These are phyloP conservation scores for Nicotiana paniculata DNA, from an alignment of 257 asterid species.

Conservation along the genomic window DNA sequence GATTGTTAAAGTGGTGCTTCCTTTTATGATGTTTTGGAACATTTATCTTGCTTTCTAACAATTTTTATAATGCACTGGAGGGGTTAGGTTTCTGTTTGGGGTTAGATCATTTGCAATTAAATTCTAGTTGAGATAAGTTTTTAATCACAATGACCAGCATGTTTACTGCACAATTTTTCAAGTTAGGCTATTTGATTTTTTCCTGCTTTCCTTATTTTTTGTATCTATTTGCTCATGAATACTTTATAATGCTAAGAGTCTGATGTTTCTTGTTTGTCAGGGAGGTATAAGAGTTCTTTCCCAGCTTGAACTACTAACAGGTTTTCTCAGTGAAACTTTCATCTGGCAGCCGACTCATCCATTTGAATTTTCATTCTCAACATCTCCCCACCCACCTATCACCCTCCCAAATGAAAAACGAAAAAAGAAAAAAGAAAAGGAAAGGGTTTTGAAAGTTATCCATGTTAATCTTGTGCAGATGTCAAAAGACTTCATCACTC, in stretches of 20 bases:
- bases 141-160: background rate
- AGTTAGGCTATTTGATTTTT: background rate
- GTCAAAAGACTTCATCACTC: constrained; percentile 22
- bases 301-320: constrained; percentile 53
- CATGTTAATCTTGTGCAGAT: constrained; percentile 38
- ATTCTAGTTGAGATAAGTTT: background rate
- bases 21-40: background rate
- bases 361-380: constrained; percentile 5
- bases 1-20: background rate
- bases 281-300: constrained; percentile 45
- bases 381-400: background rate
- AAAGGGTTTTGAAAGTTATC: background rate
- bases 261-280: constrained; percentile 25
- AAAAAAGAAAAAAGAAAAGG: background rate
- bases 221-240: background rate
- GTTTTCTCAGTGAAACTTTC: constrained; percentile 21
- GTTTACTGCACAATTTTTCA: background rate
- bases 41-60: background rate
- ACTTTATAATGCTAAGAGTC: constrained; percentile 2
- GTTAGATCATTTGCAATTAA: background rate
- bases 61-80: background rate
- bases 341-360: background rate
- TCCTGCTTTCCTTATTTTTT: background rate
- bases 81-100: background rate
- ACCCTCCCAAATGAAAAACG: background rate